Conservation (phyloP, 164 flowering plant species). For the Umbellularia californica region DNA sequence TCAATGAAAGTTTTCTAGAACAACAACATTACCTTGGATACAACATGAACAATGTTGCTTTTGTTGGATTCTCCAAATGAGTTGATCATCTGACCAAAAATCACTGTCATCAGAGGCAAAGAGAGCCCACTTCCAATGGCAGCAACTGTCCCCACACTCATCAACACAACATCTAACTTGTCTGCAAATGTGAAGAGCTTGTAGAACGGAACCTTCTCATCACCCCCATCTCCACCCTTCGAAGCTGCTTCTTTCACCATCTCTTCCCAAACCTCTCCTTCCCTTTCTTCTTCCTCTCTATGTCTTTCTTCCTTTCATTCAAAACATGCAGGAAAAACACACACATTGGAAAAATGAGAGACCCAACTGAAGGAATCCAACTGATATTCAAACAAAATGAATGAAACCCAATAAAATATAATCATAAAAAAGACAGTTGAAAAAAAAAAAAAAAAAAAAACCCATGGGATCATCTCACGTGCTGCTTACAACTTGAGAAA, state of each 20-base stretch:
- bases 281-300: background rate
- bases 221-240: background rate
- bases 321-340: background rate
- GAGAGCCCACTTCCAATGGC: slow-evolving; percentile 41
- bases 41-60: slow-evolving; percentile 23
- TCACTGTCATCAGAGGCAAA: slow-evolving; percentile 42
- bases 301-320: background rate
- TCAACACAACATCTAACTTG: slow-evolving; percentile 11
- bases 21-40: slow-evolving; percentile 31
- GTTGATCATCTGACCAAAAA: slow-evolving; percentile 35
- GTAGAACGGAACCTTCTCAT: slow-evolving; percentile 16
- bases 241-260: background rate
- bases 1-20: background rate
- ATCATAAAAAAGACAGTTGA: no score
- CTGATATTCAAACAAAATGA: no score
- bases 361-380: background rate
- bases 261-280: background rate
- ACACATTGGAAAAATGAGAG: background rate
- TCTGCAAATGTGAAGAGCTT: slow-evolving; percentile 27
- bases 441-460: no score
- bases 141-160: slow-evolving; percentile 33
- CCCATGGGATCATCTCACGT: no score
- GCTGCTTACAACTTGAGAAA: no score
- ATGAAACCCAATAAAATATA: no score
- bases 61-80: slow-evolving; percentile 25